Percentiles rank a stretch among this genome's conserved stretches.
Conservation (phyloP, 306 rosid genomes). For the Lathyrus tuberosus region DNA sequence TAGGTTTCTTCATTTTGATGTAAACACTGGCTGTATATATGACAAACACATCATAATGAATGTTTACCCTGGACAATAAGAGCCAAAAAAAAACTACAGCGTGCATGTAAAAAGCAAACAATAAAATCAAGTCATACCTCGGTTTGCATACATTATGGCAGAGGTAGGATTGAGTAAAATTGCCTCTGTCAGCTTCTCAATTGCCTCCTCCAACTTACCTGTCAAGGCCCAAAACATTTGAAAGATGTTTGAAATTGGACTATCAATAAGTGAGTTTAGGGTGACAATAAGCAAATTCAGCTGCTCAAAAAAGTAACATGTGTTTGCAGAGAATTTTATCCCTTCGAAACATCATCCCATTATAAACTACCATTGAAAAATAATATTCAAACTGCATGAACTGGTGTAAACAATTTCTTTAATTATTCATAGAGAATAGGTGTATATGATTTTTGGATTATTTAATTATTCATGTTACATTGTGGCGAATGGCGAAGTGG, state of each 20-base stretch:
- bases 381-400: neutral
- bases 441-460: neutral
- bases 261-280: neutral
- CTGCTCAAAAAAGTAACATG: neutral
- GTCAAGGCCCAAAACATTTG: neutral
- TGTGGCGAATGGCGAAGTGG: neutral
- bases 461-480: neutral
- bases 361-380: neutral
- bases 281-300: neutral
- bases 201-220: slow-evolving; percentile 76
- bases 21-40: slow-evolving; percentile 67
- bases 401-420: neutral
- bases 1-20: slow-evolving; percentile 92
- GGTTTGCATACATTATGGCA: slow-evolving; percentile 84
- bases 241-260: neutral
- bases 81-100: slow-evolving; percentile 10
- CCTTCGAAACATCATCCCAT: neutral
- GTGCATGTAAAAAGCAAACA: slow-evolving; percentile 5
- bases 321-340: neutral
- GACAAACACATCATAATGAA: slow-evolving; percentile 10
- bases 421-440: neutral
- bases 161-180: slow-evolving; percentile 81
- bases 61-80: slow-evolving; percentile 17
- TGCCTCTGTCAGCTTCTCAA: slow-evolving; percentile 73
- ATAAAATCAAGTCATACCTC: slow-evolving; percentile 56